A percentile compares a stretch with the other conserved stretches of the same genome.
Conservation (phyloP, 2,329 filamentous ascomycete species). For the Fusarium compactum region DNA sequence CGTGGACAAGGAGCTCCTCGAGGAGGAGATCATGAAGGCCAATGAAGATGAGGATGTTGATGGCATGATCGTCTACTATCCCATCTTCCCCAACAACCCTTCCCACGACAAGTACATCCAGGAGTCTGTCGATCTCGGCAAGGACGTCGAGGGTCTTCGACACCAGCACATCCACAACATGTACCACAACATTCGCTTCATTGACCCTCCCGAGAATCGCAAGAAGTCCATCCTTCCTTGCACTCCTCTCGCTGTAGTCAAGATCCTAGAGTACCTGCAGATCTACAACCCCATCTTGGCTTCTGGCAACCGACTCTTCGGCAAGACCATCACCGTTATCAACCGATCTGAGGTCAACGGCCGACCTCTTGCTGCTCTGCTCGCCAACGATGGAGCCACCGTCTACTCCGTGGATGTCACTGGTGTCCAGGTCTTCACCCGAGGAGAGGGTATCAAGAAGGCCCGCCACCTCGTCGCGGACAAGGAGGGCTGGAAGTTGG, state of each 20-base stretch:
- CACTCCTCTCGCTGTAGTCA: constrained; percentile 94
- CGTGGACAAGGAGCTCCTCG: constrained; percentile 87
- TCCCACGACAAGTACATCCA: constrained; percentile 95
- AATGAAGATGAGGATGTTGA: constrained; percentile 83
- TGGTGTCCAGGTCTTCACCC: constrained; percentile 90
- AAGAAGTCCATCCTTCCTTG: constrained; percentile 96
- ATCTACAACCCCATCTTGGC: constrained; percentile 97
- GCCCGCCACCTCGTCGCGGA: constrained; percentile 88
- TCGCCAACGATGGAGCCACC: constrained; percentile 95
- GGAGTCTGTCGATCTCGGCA: constrained; percentile 88
- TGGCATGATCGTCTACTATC: constrained; percentile 98
- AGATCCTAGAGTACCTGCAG: constrained; percentile 94
- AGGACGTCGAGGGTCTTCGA: constrained; percentile 95
- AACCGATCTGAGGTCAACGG: constrained; percentile 97
- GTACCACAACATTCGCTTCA: constrained; percentile 97
- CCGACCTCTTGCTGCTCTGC: constrained; percentile 87
- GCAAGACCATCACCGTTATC: constrained; percentile 94
- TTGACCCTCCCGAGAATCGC: constrained; percentile 80
- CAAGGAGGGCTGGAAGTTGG: constrained; percentile 81
- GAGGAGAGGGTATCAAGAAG: constrained; percentile 88
- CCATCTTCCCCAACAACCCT: constrained; percentile 85
- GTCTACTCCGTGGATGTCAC: constrained; percentile 96
- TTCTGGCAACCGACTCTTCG: constrained; percentile 92
- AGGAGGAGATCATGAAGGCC: constrained; percentile 87
- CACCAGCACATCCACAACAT: constrained; percentile 98